These are phyloP conservation scores for Punica granatum DNA, from an alignment of 345 rosid genomes.

Conservation along the genomic window DNA sequence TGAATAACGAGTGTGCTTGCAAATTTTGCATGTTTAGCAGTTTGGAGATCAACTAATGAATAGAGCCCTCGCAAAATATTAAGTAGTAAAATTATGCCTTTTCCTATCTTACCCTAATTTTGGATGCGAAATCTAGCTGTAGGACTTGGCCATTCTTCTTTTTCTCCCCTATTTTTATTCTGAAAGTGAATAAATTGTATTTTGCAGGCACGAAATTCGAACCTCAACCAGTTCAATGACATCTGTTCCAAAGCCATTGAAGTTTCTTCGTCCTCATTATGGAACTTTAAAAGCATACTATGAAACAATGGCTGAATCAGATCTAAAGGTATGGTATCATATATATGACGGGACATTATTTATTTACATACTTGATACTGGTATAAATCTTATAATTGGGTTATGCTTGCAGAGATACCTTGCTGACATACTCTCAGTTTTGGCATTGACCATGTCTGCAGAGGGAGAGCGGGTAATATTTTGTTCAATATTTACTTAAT, in stretches of 20 bases:
- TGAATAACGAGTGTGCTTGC: neutral
- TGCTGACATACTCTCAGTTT: constrained; percentile 85
- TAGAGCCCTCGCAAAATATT: no score
- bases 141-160: neutral
- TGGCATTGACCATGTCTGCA: constrained; percentile 95
- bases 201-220: constrained; percentile 78
- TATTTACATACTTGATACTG: neutral
- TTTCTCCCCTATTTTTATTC: constrained; percentile 1
- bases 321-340: constrained; percentile 52
- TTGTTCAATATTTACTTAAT: constrained; percentile 1
- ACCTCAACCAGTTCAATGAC: constrained; percentile 97
- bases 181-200: constrained; percentile 3
- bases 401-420: constrained; percentile 59
- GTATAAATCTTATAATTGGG: neutral
- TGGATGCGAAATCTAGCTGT: neutral
- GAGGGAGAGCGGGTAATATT: constrained; percentile 84
- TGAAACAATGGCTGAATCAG: constrained; percentile 55
- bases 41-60: no score
- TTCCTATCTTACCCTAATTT: no score
- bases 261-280: constrained; percentile 96
- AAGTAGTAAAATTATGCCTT: no score
- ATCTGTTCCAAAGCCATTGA: constrained; percentile 93
- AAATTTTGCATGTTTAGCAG: neutral
- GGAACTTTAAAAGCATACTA: constrained; percentile 71
- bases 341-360: neutral